These are phyloP conservation scores for Fusarium sp. DNA, from an alignment of 2,329 filamentous ascomycete genomes.

Conservation along the genomic window DNA sequence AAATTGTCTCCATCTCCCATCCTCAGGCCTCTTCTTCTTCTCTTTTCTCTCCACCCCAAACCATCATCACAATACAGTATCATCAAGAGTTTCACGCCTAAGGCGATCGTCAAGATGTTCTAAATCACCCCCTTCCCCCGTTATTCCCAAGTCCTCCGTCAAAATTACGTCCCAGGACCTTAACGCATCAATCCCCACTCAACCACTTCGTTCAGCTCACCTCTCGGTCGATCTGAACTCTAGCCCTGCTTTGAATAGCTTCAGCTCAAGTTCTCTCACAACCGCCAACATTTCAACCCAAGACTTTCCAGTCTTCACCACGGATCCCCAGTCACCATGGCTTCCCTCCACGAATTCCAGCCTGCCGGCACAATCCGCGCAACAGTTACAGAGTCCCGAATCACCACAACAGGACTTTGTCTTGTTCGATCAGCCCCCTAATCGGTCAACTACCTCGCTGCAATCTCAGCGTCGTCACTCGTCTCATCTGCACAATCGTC, in stretches of 20 bases:
- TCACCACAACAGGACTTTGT: constrained; percentile 77
- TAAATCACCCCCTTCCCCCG: constrained; percentile 60
- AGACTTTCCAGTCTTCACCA: constrained; percentile 82
- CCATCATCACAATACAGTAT: constrained; percentile 45
- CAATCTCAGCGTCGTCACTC: constrained; percentile 58
- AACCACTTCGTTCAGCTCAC: constrained; percentile 58
- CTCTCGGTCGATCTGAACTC: constrained; percentile 75
- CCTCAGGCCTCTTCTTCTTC: constrained; percentile 44
- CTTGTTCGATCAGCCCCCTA: constrained; percentile 71
- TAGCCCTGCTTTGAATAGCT: constrained; percentile 67
- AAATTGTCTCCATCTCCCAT: constrained; percentile 50
- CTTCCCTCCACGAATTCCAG: constrained; percentile 74
- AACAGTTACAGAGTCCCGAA: constrained; percentile 63
- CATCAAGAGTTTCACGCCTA: constrained; percentile 48
- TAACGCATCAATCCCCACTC: constrained; percentile 59
- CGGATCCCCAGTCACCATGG: constrained; percentile 86
- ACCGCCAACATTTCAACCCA: constrained; percentile 70
- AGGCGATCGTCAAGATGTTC: constrained; percentile 66
- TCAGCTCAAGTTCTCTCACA: constrained; percentile 66
- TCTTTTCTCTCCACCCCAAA: constrained; percentile 50
- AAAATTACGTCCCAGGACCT: constrained; percentile 64
- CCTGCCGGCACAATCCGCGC: constrained; percentile 72
- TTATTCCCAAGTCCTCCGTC: constrained; percentile 54
- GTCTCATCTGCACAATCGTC: constrained; percentile 56
- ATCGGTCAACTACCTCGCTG: constrained; percentile 53